These are phyloP conservation scores for Apiospora koreana DNA, from an alignment of 2,329 filamentous ascomycete species.

Conservation along the genomic window DNA sequence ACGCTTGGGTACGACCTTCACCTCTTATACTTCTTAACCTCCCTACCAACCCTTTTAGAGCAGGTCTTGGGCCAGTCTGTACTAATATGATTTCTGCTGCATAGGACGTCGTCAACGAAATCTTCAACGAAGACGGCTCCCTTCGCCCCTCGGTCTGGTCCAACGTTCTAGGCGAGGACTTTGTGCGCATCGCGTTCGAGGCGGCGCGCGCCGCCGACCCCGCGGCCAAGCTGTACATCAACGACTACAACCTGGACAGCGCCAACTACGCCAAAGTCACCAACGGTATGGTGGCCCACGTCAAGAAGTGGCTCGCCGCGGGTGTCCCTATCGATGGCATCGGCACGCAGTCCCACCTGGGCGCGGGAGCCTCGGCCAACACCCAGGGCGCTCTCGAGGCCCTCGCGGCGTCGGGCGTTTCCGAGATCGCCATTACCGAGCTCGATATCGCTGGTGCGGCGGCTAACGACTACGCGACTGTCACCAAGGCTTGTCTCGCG, in stretches of 20 bases:
- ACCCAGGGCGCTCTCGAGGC: conserved; percentile 44
- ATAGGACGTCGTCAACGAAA: conserved; percentile 65
- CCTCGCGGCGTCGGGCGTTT: conserved; percentile 46
- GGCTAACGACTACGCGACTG: conserved; percentile 58
- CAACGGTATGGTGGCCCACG: conserved; percentile 51
- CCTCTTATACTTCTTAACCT: conserved; percentile 13
- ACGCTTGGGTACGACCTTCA: conserved; percentile 28
- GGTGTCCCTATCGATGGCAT: conserved; percentile 66
- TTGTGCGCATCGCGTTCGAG: conserved; percentile 69
- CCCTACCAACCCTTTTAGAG: too few relatives aligned
- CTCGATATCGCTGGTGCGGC: conserved; percentile 63
- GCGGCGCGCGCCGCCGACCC: conserved; percentile 69
- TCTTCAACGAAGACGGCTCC: conserved; percentile 61
- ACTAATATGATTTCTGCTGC: neutral
- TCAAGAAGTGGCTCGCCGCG: conserved; percentile 62
- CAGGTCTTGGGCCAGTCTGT: too few relatives aligned
- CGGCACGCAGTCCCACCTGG: conserved; percentile 47
- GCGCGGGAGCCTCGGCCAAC: conserved; percentile 39
- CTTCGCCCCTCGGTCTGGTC: conserved; percentile 65
- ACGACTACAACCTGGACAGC: conserved; percentile 70
- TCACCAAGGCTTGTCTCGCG: conserved; percentile 59
- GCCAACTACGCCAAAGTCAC: conserved; percentile 58
- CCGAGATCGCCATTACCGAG: conserved; percentile 60
- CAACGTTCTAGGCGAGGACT: conserved; percentile 68
- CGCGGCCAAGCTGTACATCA: conserved; percentile 71